These are phyloP conservation scores for Candida boleticola DNA, from an alignment of 805 yeast genomes.

Conservation along the genomic window DNA sequence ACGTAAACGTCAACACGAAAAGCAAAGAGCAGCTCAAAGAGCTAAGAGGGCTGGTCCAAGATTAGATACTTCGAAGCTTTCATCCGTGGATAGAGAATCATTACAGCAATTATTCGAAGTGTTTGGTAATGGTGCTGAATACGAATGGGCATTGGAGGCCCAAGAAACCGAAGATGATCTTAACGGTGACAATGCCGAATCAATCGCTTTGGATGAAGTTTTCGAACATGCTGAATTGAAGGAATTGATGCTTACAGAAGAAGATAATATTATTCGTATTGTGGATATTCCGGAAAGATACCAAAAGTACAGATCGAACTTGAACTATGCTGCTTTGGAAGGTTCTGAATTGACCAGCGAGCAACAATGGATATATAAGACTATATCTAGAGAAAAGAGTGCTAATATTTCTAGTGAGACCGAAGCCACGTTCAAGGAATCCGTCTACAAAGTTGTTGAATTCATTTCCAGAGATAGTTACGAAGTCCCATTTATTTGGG, in stretches of 20 bases:
- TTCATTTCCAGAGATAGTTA: constrained; percentile 73
- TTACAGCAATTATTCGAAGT: constrained; percentile 91
- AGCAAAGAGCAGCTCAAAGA: constrained; percentile 27
- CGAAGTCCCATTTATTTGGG: constrained; percentile 95
- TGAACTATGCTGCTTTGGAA: constrained; percentile 65
- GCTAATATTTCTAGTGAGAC: constrained; percentile 33
- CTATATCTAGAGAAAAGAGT: constrained; percentile 58
- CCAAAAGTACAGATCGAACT: constrained; percentile 69
- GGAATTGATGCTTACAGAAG: constrained; percentile 87
- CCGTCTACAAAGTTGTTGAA: constrained; percentile 69
- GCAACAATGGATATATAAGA: constrained; percentile 76
- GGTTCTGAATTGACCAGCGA: constrained; percentile 70
- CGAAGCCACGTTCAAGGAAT: constrained; percentile 56
- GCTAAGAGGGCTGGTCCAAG: constrained; percentile 37
- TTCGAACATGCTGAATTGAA: constrained; percentile 93
- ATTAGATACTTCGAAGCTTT: constrained; percentile 56
- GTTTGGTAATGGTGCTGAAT: constrained; percentile 95
- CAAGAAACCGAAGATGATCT: constrained; percentile 66
- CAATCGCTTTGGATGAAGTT: constrained; percentile 75
- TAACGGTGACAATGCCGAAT: constrained; percentile 50
- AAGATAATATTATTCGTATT: constrained; percentile 82
- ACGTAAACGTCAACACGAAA: constrained; percentile 19
- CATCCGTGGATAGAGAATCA: constrained; percentile 80
- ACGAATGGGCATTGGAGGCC: constrained; percentile 96
- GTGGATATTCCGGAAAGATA: constrained; percentile 91